These are phyloP conservation scores for Coccomyxa sp. DNA, from an alignment of 139 green algal species.

Conservation along the genomic window DNA sequence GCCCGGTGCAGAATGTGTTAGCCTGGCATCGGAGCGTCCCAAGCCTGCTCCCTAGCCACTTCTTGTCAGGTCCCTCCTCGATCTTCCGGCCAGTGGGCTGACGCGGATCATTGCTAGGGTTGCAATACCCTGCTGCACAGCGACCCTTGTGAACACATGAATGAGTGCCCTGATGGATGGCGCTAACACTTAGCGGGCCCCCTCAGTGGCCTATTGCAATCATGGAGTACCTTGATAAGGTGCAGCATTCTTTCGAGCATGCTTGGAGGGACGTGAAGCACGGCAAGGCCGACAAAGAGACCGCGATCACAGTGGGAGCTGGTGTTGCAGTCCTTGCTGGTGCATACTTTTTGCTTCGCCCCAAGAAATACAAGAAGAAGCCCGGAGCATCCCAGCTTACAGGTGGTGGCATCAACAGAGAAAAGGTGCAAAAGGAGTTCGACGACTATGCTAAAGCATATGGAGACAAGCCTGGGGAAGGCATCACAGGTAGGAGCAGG, in stretches of 20 bases:
- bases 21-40: no score
- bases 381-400: conserved; percentile 61
- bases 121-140: no score
- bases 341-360: background rate
- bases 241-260: conserved; percentile 34
- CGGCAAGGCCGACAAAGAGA: conserved; percentile 35
- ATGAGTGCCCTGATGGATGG: no score
- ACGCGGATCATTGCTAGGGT: no score
- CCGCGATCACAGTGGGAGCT: conserved; percentile 11
- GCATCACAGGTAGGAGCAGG: conserved; percentile 8
- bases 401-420: conserved; percentile 55
- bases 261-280: conserved; percentile 41
- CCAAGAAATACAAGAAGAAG: conserved; percentile 30
- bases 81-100: no score
- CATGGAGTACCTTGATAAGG: conserved; percentile 5
- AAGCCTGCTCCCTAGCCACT: no score
- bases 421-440: conserved; percentile 60
- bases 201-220: no score
- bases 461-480: conserved; percentile 30
- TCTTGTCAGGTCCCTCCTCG: no score
- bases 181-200: no score
- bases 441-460: conserved; percentile 54
- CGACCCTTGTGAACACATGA: no score
- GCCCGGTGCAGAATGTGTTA: no score
- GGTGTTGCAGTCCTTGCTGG: conserved; percentile 12